Percentiles rank a stretch among this genome's conserved stretches.
These are phyloP conservation scores for Apiotrichum sp. DNA, from an alignment of 1,284 basidiomycete genomes.

Conservation along the genomic window DNA sequence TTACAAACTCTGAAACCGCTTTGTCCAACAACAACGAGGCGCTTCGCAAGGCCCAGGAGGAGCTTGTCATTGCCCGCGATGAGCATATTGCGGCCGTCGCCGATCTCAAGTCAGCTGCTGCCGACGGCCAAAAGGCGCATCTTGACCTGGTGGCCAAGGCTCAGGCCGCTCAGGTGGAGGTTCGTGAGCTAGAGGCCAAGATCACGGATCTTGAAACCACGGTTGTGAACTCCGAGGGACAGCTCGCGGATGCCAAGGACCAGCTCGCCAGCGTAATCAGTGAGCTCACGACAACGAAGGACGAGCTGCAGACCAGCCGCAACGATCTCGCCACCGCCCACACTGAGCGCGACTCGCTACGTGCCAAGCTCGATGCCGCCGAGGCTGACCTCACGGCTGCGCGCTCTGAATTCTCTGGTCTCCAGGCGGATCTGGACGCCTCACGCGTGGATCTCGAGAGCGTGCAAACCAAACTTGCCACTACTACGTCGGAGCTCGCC, in stretches of 20 bases:
- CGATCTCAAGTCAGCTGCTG: background rate
- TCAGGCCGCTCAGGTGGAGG: background rate
- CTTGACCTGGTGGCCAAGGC: background rate
- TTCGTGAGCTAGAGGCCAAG: conserved; percentile 90
- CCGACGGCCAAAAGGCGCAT: background rate
- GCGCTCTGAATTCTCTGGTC: background rate
- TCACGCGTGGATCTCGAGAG: background rate
- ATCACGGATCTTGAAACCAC: conserved; percentile 30
- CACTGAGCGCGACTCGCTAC: background rate
- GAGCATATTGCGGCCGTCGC: background rate
- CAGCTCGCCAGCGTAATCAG: background rate
- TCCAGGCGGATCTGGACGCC: background rate
- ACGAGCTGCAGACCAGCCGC: background rate
- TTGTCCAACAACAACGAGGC: background rate
- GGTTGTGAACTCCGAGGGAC: background rate
- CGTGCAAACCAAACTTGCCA: background rate
- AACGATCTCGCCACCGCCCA: background rate
- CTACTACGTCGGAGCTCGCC: background rate
- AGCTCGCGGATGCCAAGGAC: background rate
- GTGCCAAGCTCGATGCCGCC: background rate
- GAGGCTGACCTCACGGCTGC: background rate
- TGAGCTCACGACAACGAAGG: background rate
- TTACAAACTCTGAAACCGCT: background rate
- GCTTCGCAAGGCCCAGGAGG: background rate
- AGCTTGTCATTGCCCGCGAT: background rate